A percentile compares a stretch with the other conserved stretches of the same genome.
These are phyloP conservation scores for Cupressus sempervirens DNA, from an alignment of 75 land plant genomes.

Conservation along the genomic window DNA sequence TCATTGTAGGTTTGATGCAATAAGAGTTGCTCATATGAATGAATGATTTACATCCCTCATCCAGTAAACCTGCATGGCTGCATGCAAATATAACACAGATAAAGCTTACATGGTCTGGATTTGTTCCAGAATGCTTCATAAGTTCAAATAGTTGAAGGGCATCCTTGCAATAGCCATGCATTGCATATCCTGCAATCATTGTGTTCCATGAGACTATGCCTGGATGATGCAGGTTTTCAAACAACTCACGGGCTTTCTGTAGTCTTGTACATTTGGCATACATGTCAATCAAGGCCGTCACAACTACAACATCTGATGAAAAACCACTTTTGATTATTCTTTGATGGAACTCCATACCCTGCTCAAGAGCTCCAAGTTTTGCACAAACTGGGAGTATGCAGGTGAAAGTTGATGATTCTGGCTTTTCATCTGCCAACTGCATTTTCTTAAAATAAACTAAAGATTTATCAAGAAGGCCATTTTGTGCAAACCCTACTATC, in stretches of 20 bases:
- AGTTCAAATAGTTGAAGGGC: constrained; percentile 10
- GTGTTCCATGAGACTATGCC: constrained; percentile 21
- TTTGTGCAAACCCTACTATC: constrained; percentile 13
- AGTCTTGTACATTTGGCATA: constrained; percentile 22
- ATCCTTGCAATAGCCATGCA: constrained; percentile 9
- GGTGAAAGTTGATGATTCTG: constrained; percentile 16
- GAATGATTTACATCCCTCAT: constrained; percentile 43
- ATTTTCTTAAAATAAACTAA: constrained; percentile 4
- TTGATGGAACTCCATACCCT: constrained; percentile 18
- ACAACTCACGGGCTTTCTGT: constrained; percentile 14
- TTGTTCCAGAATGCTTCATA: constrained; percentile 10
- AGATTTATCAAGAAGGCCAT: constrained; percentile 3
- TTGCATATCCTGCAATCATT: constrained; percentile 20
- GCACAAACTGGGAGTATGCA: constrained; percentile 19
- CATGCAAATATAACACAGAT: constrained; percentile 10
- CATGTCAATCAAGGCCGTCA: constrained; percentile 25
- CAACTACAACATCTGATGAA: constrained; percentile 11
- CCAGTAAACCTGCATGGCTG: constrained; percentile 52
- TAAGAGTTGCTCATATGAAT: constrained; percentile 34
- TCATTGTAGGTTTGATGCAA: constrained; percentile 34
- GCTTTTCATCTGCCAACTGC: not conserved
- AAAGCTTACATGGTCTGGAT: constrained; percentile 13
- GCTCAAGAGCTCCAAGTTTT: constrained; percentile 22
- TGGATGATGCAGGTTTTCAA: constrained; percentile 12
- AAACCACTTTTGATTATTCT: constrained; percentile 6